Base-by-base conservation (phyloP, 2,329 filamentous ascomycete genomes). In the Penicillium glabrum region DNA sequence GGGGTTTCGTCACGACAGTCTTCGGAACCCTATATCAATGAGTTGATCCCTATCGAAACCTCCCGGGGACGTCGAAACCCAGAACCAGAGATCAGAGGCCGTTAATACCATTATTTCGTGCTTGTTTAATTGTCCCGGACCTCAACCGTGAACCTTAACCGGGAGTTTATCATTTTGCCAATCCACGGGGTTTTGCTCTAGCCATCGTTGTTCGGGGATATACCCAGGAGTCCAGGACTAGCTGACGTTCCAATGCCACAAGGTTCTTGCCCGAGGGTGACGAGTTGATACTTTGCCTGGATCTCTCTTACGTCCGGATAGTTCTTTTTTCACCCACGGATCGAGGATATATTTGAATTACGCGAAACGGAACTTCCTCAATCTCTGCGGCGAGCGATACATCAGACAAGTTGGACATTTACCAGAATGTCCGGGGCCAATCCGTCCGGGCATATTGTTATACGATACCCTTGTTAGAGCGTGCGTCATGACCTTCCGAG, bases 21-120 rank as follows among this genome's bases (percentile, higher is more conserved):
- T 24, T 51, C 66, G 48, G 75, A 77, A 55, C 69, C 73, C 0
- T 78, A 75, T 57, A 77, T 79, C 63, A 78, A 79, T 58, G 73
- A 76, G 45, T 71, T 76, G 26, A 72, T 79, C 33, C 73, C 68
- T 1, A 71, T 79, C 27, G 68, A 67, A 35, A 63, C 69, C 49
- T 59, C 66, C 47, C 62, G 60, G 45, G 19, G 64, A 33, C 68
- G 75, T 56, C 68, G 72, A 59, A 65, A 65, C 11, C 54, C 62
- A 23, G 67, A 70, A 26, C 57, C 60, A 19, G 71, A 72, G 21
- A 54, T 61, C n/a, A 62, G 81, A 61, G 56, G 53, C 23, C 63
- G 57, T 51, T 63, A 56, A 65, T 48, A 35, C 10, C 24, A 7
- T 10, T 14, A 45, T 14, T 26, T 23, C 21, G 19, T 45, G 21